A percentile compares a stretch with the other conserved stretches of the same genome.
phyloP scores from a whole-genome alignment of 257 asterid species.

The Plantago ovata region DNA sequence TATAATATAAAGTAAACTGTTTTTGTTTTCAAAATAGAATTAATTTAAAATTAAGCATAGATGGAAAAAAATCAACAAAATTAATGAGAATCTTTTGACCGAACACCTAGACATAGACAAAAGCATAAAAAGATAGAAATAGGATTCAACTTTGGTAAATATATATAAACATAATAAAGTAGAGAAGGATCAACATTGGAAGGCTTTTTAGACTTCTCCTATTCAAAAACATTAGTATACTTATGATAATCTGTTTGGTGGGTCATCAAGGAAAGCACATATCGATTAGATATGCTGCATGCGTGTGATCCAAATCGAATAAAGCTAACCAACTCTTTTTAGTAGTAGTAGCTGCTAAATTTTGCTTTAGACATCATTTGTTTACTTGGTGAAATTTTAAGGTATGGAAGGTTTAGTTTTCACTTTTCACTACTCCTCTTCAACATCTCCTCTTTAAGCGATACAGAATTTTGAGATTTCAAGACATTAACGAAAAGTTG shows the following conservation, averaged over 20 bases:
- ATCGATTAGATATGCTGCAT: constrained; percentile 7
- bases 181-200: constrained; percentile 15
- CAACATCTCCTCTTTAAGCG: too few species aligned
- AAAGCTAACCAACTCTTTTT: constrained; percentile 12
- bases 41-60: too few species aligned
- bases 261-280: constrained; percentile 11
- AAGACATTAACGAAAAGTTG: too few species aligned
- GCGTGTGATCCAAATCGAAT: constrained; percentile 27
- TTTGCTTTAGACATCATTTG: neutral
- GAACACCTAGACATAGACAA: too few species aligned
- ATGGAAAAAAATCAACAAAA: too few species aligned
- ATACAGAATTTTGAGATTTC: too few species aligned
- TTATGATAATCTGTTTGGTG: constrained; percentile 20
- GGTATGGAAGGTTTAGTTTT: too few species aligned
- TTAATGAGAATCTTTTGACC: too few species aligned
- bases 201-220: neutral
- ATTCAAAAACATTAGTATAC: neutral
- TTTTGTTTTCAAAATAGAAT: too few species aligned
- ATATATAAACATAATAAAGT: neutral
- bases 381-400: too few species aligned
- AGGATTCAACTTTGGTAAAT: constrained; percentile 7
- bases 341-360: constrained; percentile 6
- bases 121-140: neutral
- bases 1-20: too few species aligned
- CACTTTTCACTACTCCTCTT: too few species aligned